A percentile compares a stretch with the other conserved stretches of the same genome.
Evolutionary conservation across 2,329 filamentous ascomycete species (phyloP).

Genomic region (Fusarium goolgardi): DNA sequence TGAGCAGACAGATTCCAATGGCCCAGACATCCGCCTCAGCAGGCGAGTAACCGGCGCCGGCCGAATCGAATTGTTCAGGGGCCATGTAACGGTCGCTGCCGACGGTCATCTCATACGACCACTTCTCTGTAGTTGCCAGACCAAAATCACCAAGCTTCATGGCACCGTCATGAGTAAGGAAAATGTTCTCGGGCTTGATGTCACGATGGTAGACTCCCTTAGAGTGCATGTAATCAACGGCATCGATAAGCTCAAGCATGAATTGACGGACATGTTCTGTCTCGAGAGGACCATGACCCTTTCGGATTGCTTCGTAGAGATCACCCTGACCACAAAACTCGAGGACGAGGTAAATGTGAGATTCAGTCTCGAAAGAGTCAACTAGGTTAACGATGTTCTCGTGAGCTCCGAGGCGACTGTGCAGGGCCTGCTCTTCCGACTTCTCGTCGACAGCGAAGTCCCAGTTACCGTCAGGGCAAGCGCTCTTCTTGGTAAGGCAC

Average conservation of each 20-base stretch:
- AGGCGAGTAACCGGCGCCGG: constrained; percentile 87
- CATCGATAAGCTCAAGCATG: constrained; percentile 93
- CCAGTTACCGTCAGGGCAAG: constrained; percentile 68
- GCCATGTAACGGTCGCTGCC: constrained; percentile 99
- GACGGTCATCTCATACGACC: constrained; percentile 92
- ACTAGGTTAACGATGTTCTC: constrained; percentile 94
- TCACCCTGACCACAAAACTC: constrained; percentile 97
- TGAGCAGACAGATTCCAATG: constrained; percentile 94
- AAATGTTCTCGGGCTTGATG: constrained; percentile 99
- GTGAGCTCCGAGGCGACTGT: constrained; percentile 81
- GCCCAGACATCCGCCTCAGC: constrained; percentile 97
- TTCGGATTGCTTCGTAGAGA: constrained; percentile 95
- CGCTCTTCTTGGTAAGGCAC: constrained; percentile 86
- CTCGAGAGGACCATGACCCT: constrained; percentile 86
- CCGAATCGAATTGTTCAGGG: constrained; percentile 95
- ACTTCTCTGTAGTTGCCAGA: constrained; percentile 86
- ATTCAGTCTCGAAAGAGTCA: constrained; percentile 89
- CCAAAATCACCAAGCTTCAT: constrained; percentile 99
- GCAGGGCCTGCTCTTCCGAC: constrained; percentile 83
- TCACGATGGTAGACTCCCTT: constrained; percentile 96
- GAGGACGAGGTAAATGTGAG: constrained; percentile 90
- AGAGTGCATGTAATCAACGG: constrained; percentile 89
- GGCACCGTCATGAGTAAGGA: constrained; percentile 83
- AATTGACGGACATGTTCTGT: constrained; percentile 97
- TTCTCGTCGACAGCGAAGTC: constrained; percentile 83